Evolutionary conservation across 2,329 filamentous ascomycete genomes (phyloP), one percentile per base, ranked within the genome.

Genomic region (Sporothrix inflata): DNA sequence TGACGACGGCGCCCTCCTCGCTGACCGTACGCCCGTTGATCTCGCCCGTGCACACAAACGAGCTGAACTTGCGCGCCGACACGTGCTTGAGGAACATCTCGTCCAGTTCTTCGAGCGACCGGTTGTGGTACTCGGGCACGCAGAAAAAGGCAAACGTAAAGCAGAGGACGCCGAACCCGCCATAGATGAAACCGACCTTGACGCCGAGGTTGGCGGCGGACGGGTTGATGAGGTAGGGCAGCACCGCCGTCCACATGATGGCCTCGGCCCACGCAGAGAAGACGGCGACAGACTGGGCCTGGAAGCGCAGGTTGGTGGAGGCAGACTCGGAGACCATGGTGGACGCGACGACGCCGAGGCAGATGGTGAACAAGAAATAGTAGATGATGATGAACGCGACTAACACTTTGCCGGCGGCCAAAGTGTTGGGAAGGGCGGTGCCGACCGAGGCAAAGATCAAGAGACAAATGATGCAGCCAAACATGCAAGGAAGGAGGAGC

Each of bases 41-140:
- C 8, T 49, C 45, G 2, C 45, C 45, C 1, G 45, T 49, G 4
- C 45, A 49, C 11, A 49, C 45, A 49, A 49, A 49, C 12, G 45
- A 16, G 45, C 45, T 49, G 8, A 77, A 77, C 24, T 55, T 72
- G 42, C 72, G 12, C 47, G 70, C 63, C 72, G 75, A 69, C 76
- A 77, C 63, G 21, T 74, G 75, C 72, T 80, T 79, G 67, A 83
- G 78, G 53, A 72, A 72, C 27, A 72, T 12, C 21, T 69, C 14
- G 40, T 72, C 63, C 5, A 72, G 71, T 53, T 72, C 71, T 19
- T 51, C 71, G 27, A 69, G 63, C 6, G 71, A 69, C 9, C 71
- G 51, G 9, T 55, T 65, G 30, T 69, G 55, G 63, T 65, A 65
- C 63, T 67, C 63, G 16, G 63, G 63, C 42, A 67, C 38, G 6